Conservation (phyloP, 1,284 basidiomycete genomes). For the Laetiporus sulphureus region DNA sequence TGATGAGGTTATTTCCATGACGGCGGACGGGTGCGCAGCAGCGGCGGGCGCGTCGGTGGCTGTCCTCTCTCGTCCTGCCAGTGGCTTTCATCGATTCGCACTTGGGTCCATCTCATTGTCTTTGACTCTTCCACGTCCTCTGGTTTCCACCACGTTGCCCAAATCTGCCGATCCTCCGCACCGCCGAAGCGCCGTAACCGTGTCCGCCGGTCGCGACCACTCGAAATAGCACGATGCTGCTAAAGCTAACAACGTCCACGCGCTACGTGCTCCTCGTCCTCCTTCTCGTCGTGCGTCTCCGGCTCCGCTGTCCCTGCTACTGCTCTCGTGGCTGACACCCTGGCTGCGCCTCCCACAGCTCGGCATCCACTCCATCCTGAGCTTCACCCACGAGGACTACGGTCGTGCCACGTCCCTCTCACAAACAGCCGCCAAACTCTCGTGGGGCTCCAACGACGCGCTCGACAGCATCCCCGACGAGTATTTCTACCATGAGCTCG, state of each 20-base stretch:
- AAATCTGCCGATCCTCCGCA: too few species aligned
- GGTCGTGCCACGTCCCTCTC: conserved; percentile 29
- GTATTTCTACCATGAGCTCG: conserved; percentile 8
- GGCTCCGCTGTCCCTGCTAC: neutral
- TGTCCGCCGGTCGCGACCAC: too few species aligned
- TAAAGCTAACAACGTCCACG: conserved; percentile 20
- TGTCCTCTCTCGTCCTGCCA: too few species aligned
- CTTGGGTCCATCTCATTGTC: too few species aligned
- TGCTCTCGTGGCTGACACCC: neutral
- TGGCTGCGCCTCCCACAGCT: too few species aligned
- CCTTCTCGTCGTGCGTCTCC: conserved; percentile 19
- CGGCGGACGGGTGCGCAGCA: too few species aligned
- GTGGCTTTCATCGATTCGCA: too few species aligned
- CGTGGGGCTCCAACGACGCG: conserved; percentile 10
- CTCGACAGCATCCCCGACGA: conserved; percentile 5
- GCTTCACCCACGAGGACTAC: conserved; percentile 31
- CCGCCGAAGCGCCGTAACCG: too few species aligned
- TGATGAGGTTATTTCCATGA: too few species aligned
- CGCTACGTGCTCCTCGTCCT: conserved; percentile 23
- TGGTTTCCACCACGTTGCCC: too few species aligned
- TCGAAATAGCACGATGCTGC: conserved; percentile 4
- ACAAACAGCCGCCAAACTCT: conserved; percentile 16
- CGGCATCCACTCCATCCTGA: conserved; percentile 29
- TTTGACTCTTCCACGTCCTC: too few species aligned
- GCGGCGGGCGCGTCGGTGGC: too few species aligned